Conservation (phyloP, 2,329 filamentous ascomycete genomes). For the Tothia fuscella region DNA sequence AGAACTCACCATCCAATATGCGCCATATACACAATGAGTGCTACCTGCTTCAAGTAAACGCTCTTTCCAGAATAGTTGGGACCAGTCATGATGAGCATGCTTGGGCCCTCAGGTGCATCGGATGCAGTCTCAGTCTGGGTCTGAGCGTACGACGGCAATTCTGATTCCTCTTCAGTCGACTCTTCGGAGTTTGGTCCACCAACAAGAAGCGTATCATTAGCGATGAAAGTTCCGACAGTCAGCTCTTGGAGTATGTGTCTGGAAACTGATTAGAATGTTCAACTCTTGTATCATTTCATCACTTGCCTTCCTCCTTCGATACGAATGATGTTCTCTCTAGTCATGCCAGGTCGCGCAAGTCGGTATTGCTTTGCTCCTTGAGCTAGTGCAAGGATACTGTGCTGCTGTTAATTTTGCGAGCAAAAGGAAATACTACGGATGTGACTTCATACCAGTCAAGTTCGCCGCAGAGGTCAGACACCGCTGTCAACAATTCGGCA, state of each 20-base stretch:
- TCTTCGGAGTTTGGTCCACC: slow-evolving; percentile 40
- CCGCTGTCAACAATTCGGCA: slow-evolving; percentile 50
- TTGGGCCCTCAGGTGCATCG: slow-evolving; percentile 33
- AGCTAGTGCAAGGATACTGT: slow-evolving; percentile 65
- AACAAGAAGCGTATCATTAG: slow-evolving; percentile 63
- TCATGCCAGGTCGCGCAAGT: slow-evolving; percentile 58
- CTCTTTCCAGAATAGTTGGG: slow-evolving; percentile 97
- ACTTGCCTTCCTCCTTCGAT: slow-evolving; percentile 67
- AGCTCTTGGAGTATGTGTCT: slow-evolving; percentile 80
- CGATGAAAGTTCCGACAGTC: slow-evolving; percentile 65
- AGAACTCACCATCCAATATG: slow-evolving; percentile 56
- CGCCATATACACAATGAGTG: slow-evolving; percentile 80
- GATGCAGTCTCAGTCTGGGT: not conserved
- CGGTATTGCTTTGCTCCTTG: slow-evolving; percentile 64
- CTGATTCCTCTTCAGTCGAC: slow-evolving; percentile 5
- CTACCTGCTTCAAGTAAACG: slow-evolving; percentile 86
- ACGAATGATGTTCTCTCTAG: slow-evolving; percentile 53
- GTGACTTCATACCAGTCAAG: slow-evolving; percentile 52
- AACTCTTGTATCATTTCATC: no score
- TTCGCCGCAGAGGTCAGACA: slow-evolving; percentile 76
- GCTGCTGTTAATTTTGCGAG: not conserved
- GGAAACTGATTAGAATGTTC: no score
- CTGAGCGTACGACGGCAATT: not conserved
- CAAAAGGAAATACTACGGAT: slow-evolving; percentile 13
- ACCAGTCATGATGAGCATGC: slow-evolving; percentile 72